Evolutionary conservation across 2,329 filamentous ascomycete genomes (phyloP).

Genomic region (Aspergillus eucalypticola): DNA sequence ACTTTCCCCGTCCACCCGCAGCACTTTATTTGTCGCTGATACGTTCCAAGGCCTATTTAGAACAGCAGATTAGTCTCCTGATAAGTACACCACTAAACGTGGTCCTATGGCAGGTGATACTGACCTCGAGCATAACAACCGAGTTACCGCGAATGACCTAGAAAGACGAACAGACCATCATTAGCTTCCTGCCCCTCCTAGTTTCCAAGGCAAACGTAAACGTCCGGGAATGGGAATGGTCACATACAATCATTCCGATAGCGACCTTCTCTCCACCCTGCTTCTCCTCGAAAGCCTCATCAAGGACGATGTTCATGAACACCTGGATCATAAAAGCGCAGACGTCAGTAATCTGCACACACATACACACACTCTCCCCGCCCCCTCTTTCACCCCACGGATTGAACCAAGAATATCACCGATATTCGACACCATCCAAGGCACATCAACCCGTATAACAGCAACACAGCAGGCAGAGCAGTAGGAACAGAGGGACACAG

Average conservation of each 20-base stretch:
- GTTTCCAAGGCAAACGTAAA: too few relatives aligned
- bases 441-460: too few relatives aligned
- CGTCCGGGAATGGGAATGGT: background rate
- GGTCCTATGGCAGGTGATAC: constrained; percentile 10
- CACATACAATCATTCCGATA: constrained; percentile 84
- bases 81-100: background rate
- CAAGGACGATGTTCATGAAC: constrained; percentile 96
- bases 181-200: constrained; percentile 9
- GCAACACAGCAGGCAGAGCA: background rate
- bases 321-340: constrained; percentile 59
- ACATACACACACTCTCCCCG: too few relatives aligned
- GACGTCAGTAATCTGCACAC: background rate
- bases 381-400: too few relatives aligned
- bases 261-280: constrained; percentile 84
- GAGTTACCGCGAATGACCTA: constrained; percentile 96
- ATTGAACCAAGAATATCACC: background rate
- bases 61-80: background rate
- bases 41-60: constrained; percentile 41
- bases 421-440: background rate
- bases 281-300: constrained; percentile 96
- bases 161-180: background rate
- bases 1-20: constrained; percentile 10
- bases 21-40: constrained; percentile 44
- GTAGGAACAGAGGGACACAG: background rate
- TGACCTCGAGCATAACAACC: constrained; percentile 90